Evolutionary conservation across 495 filamentous ascomycete species (phyloP), one percentile per base, ranked within the genome.

Genomic region (Usnea hakonensis): DNA sequence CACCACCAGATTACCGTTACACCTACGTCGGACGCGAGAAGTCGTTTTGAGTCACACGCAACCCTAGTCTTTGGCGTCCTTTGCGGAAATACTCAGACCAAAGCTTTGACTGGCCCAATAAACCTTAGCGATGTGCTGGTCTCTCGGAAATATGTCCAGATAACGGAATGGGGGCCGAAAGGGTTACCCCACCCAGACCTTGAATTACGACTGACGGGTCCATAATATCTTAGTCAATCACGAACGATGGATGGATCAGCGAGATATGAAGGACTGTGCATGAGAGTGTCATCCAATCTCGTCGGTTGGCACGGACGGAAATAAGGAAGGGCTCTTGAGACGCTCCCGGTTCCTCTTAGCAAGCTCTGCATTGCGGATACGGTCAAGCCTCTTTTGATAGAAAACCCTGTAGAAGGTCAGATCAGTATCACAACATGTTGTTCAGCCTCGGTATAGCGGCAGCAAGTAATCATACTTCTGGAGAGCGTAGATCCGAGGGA

Each of bases 261-360:
- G 21, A 10, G 36, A 57, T 30, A 30, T 57, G n/a, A 32, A 41
- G 40, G 30, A 50, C 30, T 17, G 11, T 23, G 30, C 26, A 9
- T 28, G 11, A 9, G 26, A 17, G 41, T 30, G 14, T 69, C 52
- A 67, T 36, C 63, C 48, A 19, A 85, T 79, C 19, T 85, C 78
- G 30, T 80, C 78, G 57, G 82, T 87, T 19, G 93, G 93, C 26
- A 94, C 93, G 58, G 88, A 87, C 9, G 93, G 93, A 61, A 96
- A 96, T 21, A 83, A 76, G 35, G 80, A 83, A 19, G 91, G 89
- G 68, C 89, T 90, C 68, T 81, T 87, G 67, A 97, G 67, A 32
- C 91, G 81, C 69, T 96, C 90, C 32, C 86, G 82, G 70, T 93
- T 95, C 36, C 89, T 81, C 71, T 86, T 93, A 33, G 90, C 86